phyloP scores from a whole-genome alignment of 306 rosid species.

The Acacia confusa region DNA sequence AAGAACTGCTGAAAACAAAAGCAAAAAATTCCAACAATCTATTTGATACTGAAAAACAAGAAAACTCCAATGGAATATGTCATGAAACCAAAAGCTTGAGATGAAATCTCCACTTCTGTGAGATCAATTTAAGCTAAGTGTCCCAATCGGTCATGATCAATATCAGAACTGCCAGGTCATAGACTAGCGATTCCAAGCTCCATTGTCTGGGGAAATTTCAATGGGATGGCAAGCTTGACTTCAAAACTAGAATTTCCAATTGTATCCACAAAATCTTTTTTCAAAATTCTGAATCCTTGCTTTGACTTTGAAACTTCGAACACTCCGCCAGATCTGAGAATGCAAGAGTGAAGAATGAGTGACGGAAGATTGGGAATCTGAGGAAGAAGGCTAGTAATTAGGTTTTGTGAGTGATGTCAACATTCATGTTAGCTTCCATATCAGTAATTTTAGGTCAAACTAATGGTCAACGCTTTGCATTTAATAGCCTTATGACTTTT shows the following conservation, averaged over 20 bases:
- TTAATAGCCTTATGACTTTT: too few species aligned
- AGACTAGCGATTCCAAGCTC: constrained; percentile 28
- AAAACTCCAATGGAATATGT: constrained; percentile 20
- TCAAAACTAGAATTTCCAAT: constrained; percentile 40
- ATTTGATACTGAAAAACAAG: background rate
- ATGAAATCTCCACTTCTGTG: constrained; percentile 59
- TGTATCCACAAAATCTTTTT: constrained; percentile 15
- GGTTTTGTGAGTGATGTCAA: too few species aligned
- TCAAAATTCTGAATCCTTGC: constrained; percentile 7
- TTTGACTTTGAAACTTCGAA: constrained; percentile 25
- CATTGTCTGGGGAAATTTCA: constrained; percentile 1
- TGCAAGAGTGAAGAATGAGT: constrained; percentile 10
- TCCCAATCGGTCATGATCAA: constrained; percentile 51
- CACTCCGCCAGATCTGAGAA: constrained; percentile 30
- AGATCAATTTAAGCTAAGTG: constrained; percentile 46
- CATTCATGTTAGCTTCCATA: too few species aligned
- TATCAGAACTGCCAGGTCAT: constrained; percentile 23
- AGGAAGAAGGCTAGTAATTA: too few species aligned
- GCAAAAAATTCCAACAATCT: constrained; percentile 1
- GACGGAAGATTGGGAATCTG: constrained; percentile 29
- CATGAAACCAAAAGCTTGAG: constrained; percentile 62
- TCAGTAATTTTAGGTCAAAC: too few species aligned
- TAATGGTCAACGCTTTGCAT: too few species aligned
- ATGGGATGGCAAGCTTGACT: constrained; percentile 16
- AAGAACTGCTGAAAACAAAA: background rate